These are phyloP conservation scores for Pilaira anomala DNA, from an alignment of 192 early-diverging fungal species.

Conservation along the genomic window DNA sequence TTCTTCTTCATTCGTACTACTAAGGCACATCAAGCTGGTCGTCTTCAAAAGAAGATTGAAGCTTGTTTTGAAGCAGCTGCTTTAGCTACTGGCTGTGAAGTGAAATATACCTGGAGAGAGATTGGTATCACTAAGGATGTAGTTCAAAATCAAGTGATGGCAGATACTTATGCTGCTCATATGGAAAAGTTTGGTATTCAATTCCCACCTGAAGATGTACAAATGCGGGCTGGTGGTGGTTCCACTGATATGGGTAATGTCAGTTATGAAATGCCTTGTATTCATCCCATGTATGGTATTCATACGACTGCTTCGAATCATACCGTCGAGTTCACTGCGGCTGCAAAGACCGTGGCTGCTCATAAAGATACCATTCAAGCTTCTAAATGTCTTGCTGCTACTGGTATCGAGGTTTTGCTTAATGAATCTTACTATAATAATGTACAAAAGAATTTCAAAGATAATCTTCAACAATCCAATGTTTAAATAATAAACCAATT, in stretches of 20 bases:
- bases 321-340: slow-evolving; percentile 58
- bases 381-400: slow-evolving; percentile 52
- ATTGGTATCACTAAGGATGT: slow-evolving; percentile 42
- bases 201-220: slow-evolving; percentile 18
- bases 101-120: slow-evolving; percentile 47
- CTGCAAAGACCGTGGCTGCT: slow-evolving; percentile 54
- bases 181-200: slow-evolving; percentile 39
- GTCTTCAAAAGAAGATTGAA: slow-evolving; percentile 49
- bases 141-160: slow-evolving; percentile 41
- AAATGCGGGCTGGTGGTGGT: slow-evolving; percentile 36
- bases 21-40: slow-evolving; percentile 41
- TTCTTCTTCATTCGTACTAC: slow-evolving; percentile 59
- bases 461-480: not conserved
- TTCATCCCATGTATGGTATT: slow-evolving; percentile 40
- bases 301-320: slow-evolving; percentile 58
- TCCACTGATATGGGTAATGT: slow-evolving; percentile 71
- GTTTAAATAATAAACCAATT: too few species aligned
- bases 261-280: slow-evolving; percentile 54
- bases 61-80: slow-evolving; percentile 63
- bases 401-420: slow-evolving; percentile 44
- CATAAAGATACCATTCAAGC: slow-evolving; percentile 53
- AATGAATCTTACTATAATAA: slow-evolving; percentile 45
- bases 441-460: slow-evolving; percentile 29
- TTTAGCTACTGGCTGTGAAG: slow-evolving; percentile 63
- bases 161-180: slow-evolving; percentile 30